A percentile compares a stretch with the other conserved stretches of the same genome.
These are phyloP conservation scores for Lantana camara DNA, from an alignment of 257 asterid genomes.

Conservation along the genomic window DNA sequence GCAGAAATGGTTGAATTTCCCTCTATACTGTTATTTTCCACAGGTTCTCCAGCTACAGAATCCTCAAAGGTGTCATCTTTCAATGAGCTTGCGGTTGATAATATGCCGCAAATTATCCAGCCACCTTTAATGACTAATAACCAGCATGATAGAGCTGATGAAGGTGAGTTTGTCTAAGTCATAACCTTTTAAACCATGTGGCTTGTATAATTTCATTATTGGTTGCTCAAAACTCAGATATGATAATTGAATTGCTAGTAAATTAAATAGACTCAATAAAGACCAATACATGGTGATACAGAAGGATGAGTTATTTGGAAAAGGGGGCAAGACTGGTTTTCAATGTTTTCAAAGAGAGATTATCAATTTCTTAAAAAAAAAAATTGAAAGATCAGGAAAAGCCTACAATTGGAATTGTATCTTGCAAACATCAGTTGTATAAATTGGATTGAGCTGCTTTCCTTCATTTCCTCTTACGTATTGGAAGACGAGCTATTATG, in stretches of 20 bases:
- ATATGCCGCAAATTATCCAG: conserved; percentile 27
- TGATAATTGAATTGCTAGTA: neutral
- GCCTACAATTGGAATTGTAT: neutral
- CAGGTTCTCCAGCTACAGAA: conserved; percentile 37
- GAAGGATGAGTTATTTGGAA: neutral
- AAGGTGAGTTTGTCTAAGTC: conserved; percentile 42
- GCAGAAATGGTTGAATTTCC: neutral
- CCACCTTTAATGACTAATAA: conserved; percentile 25
- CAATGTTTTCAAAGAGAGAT: neutral
- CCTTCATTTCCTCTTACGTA: too few species aligned
- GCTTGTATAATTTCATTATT: neutral
- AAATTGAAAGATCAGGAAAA: neutral
- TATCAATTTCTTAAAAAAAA: neutral
- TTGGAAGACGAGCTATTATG: too few species aligned
- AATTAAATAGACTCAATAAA: neutral
- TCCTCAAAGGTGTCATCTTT: conserved; percentile 22
- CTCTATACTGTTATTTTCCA: conserved; percentile 12
- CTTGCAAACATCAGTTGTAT: neutral
- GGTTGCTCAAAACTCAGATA: conserved; percentile 7
- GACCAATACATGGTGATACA: neutral
- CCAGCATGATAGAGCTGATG: conserved; percentile 31
- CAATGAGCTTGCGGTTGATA: conserved; percentile 23
- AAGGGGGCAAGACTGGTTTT: neutral
- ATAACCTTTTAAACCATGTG: neutral
- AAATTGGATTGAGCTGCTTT: neutral